Evolutionary conservation across 2,329 filamentous ascomycete species (phyloP).

Genomic region (Stachybotrys elegans): DNA sequence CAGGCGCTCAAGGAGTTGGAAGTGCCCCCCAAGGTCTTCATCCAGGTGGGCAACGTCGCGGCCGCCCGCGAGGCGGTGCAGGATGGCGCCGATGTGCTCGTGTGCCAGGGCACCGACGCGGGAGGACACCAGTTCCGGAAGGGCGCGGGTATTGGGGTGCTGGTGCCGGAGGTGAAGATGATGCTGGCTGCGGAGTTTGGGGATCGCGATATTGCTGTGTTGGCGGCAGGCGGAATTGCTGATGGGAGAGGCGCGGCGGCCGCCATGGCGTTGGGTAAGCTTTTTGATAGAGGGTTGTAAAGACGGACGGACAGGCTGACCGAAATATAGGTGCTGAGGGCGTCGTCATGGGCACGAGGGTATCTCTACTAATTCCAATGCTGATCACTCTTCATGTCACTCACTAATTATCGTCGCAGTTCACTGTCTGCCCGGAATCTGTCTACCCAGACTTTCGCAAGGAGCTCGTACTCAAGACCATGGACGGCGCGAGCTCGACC

Average conservation of each 20-base stretch:
- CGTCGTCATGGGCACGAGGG: conserved; percentile 38
- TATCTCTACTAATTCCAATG: too few species aligned
- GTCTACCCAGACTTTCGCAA: conserved; percentile 34
- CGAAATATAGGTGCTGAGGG: conserved; percentile 32
- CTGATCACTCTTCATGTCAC: background rate
- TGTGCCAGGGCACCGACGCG: conserved; percentile 60
- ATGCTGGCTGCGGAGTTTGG: conserved; percentile 34
- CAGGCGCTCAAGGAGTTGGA: conserved; percentile 23
- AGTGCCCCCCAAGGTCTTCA: conserved; percentile 43
- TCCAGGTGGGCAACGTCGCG: conserved; percentile 56
- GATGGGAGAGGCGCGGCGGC: conserved; percentile 52
- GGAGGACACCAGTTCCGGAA: conserved; percentile 56
- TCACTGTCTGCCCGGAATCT: conserved; percentile 38
- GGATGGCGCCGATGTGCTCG: conserved; percentile 52
- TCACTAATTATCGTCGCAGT: conserved; percentile 27
- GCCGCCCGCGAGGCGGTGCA: conserved; percentile 44
- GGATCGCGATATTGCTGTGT: conserved; percentile 30
- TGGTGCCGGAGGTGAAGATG: conserved; percentile 53
- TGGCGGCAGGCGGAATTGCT: conserved; percentile 57
- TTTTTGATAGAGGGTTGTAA: background rate
- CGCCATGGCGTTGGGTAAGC: conserved; percentile 47
- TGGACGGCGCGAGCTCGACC: conserved; percentile 39
- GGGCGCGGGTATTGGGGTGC: conserved; percentile 48
- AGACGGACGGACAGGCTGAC: conserved; percentile 7
- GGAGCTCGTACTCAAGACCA: conserved; percentile 32